phyloP scores from a whole-genome alignment of 2,329 filamentous ascomycete genomes.

The Macrophomina pseudophaseolina region DNA sequence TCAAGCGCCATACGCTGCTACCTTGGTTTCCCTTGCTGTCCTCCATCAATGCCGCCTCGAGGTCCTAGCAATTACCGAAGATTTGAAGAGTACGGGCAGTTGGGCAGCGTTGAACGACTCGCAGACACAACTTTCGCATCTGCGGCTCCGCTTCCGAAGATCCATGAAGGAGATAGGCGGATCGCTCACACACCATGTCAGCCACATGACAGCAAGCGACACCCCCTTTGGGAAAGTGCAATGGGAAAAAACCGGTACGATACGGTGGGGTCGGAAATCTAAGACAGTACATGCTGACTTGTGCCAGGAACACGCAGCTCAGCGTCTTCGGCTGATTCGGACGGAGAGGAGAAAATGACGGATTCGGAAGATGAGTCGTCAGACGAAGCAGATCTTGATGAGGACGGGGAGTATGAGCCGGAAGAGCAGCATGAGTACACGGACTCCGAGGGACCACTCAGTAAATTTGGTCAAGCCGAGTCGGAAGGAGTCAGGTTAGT shows the following conservation, averaged over 20 bases:
- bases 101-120: conserved; percentile 11
- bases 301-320: not conserved
- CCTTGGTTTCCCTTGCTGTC: not conserved
- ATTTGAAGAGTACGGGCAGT: not conserved
- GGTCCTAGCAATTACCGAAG: not conserved
- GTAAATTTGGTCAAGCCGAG: not conserved
- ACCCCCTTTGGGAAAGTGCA: conserved; percentile 5
- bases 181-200: not conserved
- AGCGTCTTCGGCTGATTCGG: conserved; percentile 7
- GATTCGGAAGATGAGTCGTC: conserved; percentile 8
- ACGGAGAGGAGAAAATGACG: not conserved
- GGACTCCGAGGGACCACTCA: not conserved
- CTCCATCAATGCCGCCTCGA: conserved; percentile 16
- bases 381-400: not conserved
- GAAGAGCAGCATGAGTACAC: not conserved
- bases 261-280: not conserved
- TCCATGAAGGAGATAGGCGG: conserved; percentile 7
- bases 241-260: conserved; percentile 7
- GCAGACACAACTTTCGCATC: conserved; percentile 3
- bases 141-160: not conserved
- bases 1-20: not conserved
- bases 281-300: not conserved
- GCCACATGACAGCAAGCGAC: not conserved
- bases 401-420: conserved; percentile 4
- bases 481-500: not conserved